phyloP scores from a whole-genome alignment of 1,139 yeast genomes.

The Suhomyces anneliseae region DNA sequence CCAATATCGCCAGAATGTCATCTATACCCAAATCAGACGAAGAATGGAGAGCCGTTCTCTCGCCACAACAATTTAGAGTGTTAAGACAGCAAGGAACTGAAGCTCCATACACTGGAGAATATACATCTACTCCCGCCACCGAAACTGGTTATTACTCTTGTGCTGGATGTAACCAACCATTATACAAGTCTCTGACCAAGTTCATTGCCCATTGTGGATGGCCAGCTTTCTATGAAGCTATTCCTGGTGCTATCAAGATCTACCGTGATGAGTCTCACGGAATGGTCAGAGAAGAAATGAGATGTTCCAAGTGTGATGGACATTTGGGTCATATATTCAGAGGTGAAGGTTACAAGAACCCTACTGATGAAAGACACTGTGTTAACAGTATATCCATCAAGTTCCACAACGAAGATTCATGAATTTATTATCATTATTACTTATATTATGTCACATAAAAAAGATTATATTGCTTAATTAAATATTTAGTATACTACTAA shows the following conservation, averaged over 20 bases:
- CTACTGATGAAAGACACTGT: conserved; percentile 93
- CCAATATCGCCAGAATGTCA: conserved; percentile 9
- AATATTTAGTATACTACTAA: too few species aligned
- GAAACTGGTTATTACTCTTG: conserved; percentile 70
- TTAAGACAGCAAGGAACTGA: conserved; percentile 84
- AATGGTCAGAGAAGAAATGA: conserved; percentile 83
- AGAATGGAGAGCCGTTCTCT: conserved; percentile 80
- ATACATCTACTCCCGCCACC: conserved; percentile 46
- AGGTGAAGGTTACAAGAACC: conserved; percentile 90
- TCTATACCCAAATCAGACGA: conserved; percentile 43
- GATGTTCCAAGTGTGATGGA: conserved; percentile 86
- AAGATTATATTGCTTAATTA: too few species aligned
- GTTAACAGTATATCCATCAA: conserved; percentile 84
- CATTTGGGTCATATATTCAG: conserved; percentile 93
- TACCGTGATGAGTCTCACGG: conserved; percentile 65
- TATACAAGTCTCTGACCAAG: conserved; percentile 77
- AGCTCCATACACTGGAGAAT: conserved; percentile 75
- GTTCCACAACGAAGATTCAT: conserved; percentile 37
- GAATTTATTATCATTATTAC: neutral
- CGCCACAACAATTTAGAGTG: conserved; percentile 77
- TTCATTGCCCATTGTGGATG: conserved; percentile 94
- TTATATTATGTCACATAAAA: too few species aligned
- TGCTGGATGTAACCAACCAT: conserved; percentile 80
- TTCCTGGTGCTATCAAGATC: conserved; percentile 73
- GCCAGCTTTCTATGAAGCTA: conserved; percentile 93